Evolutionary conservation across 176 grass and related monocot species (phyloP).

Genomic region (Tillandsia leiboldiana): DNA sequence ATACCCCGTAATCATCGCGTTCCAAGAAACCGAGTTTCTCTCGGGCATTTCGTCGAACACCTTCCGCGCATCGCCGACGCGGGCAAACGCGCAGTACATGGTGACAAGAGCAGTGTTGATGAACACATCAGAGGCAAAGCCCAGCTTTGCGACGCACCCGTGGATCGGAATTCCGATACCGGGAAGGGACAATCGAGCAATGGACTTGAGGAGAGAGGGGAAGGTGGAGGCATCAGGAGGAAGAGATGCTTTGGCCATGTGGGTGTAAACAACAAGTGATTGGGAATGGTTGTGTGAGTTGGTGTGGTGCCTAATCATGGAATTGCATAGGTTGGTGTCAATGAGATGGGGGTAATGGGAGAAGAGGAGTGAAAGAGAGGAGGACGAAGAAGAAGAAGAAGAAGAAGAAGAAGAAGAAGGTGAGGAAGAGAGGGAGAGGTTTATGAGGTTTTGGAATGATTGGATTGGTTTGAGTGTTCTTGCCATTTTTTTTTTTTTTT

Average conservation of each 20-base stretch:
- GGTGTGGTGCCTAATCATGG: slow-evolving; percentile 1
- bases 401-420: background rate
- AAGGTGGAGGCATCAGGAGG: slow-evolving; percentile 16
- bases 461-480: no score
- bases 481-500: background rate
- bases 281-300: background rate
- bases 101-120: slow-evolving; percentile 11
- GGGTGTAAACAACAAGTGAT: slow-evolving; percentile 7
- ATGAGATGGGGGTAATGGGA: slow-evolving; percentile 8
- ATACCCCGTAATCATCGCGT: slow-evolving; percentile 19
- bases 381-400: no score
- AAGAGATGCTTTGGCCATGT: slow-evolving; percentile 7
- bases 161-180: slow-evolving; percentile 2
- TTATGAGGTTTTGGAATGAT: slow-evolving; percentile 5
- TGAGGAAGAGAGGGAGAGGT: slow-evolving; percentile 1
- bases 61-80: background rate
- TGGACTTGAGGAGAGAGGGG: slow-evolving; percentile 21
- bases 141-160: slow-evolving; percentile 9
- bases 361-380: slow-evolving; percentile 11
- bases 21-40: slow-evolving; percentile 19
- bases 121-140: background rate
- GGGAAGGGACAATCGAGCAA: background rate
- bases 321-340: slow-evolving; percentile 12
- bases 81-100: slow-evolving; percentile 15
- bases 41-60: slow-evolving; percentile 18